phyloP scores from a whole-genome alignment of 208 protist genomes.

The Acanthamoeba rhysodes region DNA sequence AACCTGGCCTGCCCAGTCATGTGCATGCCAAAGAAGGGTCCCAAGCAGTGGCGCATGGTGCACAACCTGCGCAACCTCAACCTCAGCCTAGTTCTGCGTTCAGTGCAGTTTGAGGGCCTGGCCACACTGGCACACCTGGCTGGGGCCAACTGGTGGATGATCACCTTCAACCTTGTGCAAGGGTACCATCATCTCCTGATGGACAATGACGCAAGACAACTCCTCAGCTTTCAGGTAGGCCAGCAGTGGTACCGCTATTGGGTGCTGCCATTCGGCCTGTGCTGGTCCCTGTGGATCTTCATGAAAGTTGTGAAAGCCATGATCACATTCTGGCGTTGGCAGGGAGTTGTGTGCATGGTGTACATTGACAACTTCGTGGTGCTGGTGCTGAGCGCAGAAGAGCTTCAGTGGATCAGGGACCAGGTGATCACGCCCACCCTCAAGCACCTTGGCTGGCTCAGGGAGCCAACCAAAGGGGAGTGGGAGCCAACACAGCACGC shows the following conservation, averaged over 20 bases:
- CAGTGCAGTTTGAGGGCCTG: too few species aligned
- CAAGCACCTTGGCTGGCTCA: neutral
- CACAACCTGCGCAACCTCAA: too few species aligned
- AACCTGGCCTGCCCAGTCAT: too few species aligned
- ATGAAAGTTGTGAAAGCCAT: neutral
- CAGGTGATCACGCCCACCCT: conserved; percentile 5
- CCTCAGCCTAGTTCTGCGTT: too few species aligned
- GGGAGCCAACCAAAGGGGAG: neutral
- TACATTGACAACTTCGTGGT: conserved; percentile 11
- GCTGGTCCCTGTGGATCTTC: conserved; percentile 41
- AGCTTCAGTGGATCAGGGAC: neutral
- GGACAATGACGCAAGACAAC: too few species aligned
- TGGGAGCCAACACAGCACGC: neutral
- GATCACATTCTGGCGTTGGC: neutral
- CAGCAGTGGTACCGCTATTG: neutral
- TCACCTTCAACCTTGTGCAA: too few species aligned
- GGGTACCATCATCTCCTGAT: too few species aligned
- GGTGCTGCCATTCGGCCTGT: conserved; percentile 18
- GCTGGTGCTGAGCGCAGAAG: neutral
- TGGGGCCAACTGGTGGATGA: too few species aligned
- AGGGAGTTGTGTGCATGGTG: neutral
- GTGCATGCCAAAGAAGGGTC: too few species aligned
- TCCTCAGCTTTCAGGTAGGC: neutral
- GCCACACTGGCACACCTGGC: too few species aligned
- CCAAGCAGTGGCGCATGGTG: too few species aligned